A percentile compares a stretch with the other conserved stretches of the same genome.
These are phyloP conservation scores for Cudoniella acicularis DNA, from an alignment of 495 filamentous ascomycete genomes.

Conservation along the genomic window DNA sequence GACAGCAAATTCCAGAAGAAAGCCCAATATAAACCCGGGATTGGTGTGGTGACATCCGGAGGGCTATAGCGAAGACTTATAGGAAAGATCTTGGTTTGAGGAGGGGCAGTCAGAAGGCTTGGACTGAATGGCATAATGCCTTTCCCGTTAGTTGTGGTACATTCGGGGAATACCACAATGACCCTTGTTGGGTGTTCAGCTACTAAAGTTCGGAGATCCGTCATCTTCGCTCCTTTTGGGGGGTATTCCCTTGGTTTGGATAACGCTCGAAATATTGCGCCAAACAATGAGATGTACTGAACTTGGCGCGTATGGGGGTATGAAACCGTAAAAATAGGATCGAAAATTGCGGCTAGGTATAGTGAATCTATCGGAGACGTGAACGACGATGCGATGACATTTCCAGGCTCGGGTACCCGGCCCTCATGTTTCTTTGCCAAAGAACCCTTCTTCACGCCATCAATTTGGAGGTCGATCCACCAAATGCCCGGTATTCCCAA, in stretches of 20 bases:
- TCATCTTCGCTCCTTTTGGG: slow-evolving; percentile 45
- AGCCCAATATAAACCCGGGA: slow-evolving; percentile 62
- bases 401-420: slow-evolving; percentile 67
- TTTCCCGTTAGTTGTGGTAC: slow-evolving; percentile 88
- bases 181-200: slow-evolving; percentile 64
- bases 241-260: slow-evolving; percentile 49
- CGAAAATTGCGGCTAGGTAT: slow-evolving; percentile 95
- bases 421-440: slow-evolving; percentile 54
- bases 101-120: slow-evolving; percentile 60
- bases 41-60: slow-evolving; percentile 83
- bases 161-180: slow-evolving; percentile 86
- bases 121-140: slow-evolving; percentile 84
- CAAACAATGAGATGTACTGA: slow-evolving; percentile 67
- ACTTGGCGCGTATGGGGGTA: slow-evolving; percentile 73
- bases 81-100: slow-evolving; percentile 74
- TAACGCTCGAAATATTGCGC: slow-evolving; percentile 72
- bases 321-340: slow-evolving; percentile 84
- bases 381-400: slow-evolving; percentile 81
- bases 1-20: slow-evolving; percentile 88
- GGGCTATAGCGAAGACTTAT: slow-evolving; percentile 85
- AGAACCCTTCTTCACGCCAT: slow-evolving; percentile 85
- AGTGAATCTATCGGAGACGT: slow-evolving; percentile 90
- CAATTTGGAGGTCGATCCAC: slow-evolving; percentile 97
- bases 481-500: slow-evolving; percentile 85
- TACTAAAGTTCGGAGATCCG: slow-evolving; percentile 58